Evolutionary conservation across 257 asterid species (phyloP).

Genomic region (Scutellaria galericulata): DNA sequence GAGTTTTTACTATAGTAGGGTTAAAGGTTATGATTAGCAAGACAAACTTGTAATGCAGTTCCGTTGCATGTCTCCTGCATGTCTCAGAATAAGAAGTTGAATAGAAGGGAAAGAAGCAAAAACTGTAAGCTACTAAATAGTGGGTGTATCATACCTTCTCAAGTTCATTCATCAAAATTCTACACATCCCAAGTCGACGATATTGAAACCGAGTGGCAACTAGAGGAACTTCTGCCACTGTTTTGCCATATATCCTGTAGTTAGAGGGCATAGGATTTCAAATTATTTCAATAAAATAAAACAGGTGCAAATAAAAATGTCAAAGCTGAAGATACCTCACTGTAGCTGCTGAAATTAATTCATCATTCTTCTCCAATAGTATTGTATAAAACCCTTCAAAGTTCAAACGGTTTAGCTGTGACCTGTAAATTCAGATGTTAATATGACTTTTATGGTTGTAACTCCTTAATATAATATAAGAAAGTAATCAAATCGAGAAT

Average conservation of each 20-base stretch:
- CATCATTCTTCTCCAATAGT: slow-evolving; percentile 72
- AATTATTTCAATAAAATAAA: slow-evolving; percentile 12
- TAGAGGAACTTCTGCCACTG: slow-evolving; percentile 91
- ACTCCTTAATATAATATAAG: neutral
- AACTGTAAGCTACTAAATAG: neutral
- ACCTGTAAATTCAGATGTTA: slow-evolving; percentile 56
- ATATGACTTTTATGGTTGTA: neutral
- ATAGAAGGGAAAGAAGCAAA: neutral
- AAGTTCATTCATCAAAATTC: slow-evolving; percentile 80
- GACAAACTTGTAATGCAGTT: neutral
- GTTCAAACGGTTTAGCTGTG: slow-evolving; percentile 75
- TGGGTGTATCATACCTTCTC: slow-evolving; percentile 64
- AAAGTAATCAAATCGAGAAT: neutral
- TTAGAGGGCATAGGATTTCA: slow-evolving; percentile 24
- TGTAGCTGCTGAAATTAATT: slow-evolving; percentile 71
- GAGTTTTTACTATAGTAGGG: neutral
- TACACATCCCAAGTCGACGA: slow-evolving; percentile 95
- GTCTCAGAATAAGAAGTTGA: slow-evolving; percentile 16
- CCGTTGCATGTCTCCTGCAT: neutral
- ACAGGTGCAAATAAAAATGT: slow-evolving; percentile 25
- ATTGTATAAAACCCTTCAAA: slow-evolving; percentile 86
- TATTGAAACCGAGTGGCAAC: slow-evolving; percentile 83
- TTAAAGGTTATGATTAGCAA: neutral
- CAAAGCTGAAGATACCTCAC: slow-evolving; percentile 61
- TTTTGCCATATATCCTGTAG: slow-evolving; percentile 75